phyloP scores from a whole-genome alignment of 2,329 filamentous ascomycete genomes.

The Pestalotiopsis fici region DNA sequence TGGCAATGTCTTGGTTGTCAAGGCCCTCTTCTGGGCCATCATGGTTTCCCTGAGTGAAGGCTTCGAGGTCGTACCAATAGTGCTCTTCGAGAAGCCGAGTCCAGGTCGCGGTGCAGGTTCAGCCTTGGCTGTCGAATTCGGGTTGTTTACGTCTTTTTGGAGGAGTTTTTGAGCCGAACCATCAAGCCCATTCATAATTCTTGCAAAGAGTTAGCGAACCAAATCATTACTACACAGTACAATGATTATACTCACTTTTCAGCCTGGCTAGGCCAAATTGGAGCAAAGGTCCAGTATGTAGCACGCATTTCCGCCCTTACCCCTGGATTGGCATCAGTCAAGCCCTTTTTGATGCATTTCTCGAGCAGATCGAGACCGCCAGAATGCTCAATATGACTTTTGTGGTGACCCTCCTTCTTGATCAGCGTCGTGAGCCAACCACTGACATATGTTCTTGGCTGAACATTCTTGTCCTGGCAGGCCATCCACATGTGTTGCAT shows the following conservation, averaged over 20 bases:
- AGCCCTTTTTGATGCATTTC: slow-evolving; percentile 84
- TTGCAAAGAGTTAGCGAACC: slow-evolving; percentile 30
- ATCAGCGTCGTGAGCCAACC: slow-evolving; percentile 85
- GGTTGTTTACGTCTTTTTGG: slow-evolving; percentile 82
- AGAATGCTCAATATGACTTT: slow-evolving; percentile 78
- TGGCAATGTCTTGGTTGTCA: slow-evolving; percentile 54
- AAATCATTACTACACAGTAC: neutral
- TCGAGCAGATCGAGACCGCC: slow-evolving; percentile 83
- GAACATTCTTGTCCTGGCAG: slow-evolving; percentile 90
- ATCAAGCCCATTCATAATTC: slow-evolving; percentile 79
- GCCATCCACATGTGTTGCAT: slow-evolving; percentile 84
- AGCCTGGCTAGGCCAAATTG: slow-evolving; percentile 76
- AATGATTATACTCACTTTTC: slow-evolving; percentile 59
- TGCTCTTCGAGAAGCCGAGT: slow-evolving; percentile 64
- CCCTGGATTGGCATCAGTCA: slow-evolving; percentile 86
- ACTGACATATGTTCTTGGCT: slow-evolving; percentile 76
- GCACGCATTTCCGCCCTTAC: slow-evolving; percentile 84
- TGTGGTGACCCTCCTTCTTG: slow-evolving; percentile 76
- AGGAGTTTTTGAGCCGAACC: slow-evolving; percentile 76
- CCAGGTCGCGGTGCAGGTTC: slow-evolving; percentile 55
- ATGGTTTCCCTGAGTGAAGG: slow-evolving; percentile 80
- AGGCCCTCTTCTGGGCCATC: slow-evolving; percentile 72
- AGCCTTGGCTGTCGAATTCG: slow-evolving; percentile 62
- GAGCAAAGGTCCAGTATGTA: slow-evolving; percentile 83
- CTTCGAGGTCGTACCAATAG: slow-evolving; percentile 52